Base-by-base conservation (phyloP, 768 basidiomycete genomes). In the Termitomyces titanicus region DNA sequence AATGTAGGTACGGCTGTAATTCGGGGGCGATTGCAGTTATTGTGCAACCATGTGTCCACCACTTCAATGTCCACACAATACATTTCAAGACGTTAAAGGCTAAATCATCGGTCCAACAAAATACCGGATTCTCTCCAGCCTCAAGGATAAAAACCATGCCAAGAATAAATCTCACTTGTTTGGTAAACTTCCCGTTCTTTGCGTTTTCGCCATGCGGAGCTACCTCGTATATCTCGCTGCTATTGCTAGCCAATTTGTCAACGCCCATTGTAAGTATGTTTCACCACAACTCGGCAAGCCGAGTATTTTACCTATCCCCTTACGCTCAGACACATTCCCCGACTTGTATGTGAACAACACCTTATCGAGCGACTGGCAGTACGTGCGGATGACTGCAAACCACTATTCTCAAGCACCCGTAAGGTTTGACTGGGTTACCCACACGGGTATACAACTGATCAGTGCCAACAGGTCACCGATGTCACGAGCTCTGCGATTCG, bases 311-410 rank as follows among this genome's bases (percentile, higher is more conserved):
- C 17, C 35, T 12, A 34, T 25, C 15, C 20, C 11, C 12, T 48
- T 37, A 5, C 29, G 3, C 18, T 3, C 50, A 70, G 70, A 71
- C 53, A 70, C 67, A 5, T 71, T 71, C 56, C 68, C 70, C 20
- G 60, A 66, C 39, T 54, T 70, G 17, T 67, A 66, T 29, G 64
- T 62, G 22, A 69, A 72, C 47, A 60, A 62, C 7, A 64, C 63
- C 6, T 55, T 60, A 7, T 60, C 68, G 3, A 47, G 61, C 12
- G 70, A 72, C 49, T 72, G 70, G 72, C 62, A 71, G 59, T 72
- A 73, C 47, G 69, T 73, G 42, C 65, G 72, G 9, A 63, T 67
- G 44, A 73, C 72, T 1, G 68, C 61, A 7, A 73, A 72, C 47
- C 70, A 73, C 51, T 72, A 69, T 46, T 61, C 61, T 12, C 62